Evolutionary conservation across 2,329 filamentous ascomycete species (phyloP).

Genomic region (Helotiales sp.): DNA sequence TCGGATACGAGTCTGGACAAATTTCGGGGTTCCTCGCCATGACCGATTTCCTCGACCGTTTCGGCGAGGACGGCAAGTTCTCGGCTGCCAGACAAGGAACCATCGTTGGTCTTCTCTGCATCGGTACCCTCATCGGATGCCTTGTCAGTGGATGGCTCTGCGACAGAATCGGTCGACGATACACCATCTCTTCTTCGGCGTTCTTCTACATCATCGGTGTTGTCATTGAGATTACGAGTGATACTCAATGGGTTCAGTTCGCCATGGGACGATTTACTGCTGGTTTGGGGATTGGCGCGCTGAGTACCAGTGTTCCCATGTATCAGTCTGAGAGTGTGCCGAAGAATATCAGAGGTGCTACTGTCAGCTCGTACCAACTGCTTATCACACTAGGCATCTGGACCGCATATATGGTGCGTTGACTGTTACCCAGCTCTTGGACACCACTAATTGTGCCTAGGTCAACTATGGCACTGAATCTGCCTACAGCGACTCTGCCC

Average conservation of each 20-base stretch:
- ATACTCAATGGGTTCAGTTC: constrained; percentile 64
- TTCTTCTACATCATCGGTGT: constrained; percentile 69
- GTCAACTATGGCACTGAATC: constrained; percentile 65
- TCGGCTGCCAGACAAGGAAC: constrained; percentile 64
- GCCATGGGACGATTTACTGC: constrained; percentile 69
- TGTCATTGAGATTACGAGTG: constrained; percentile 65
- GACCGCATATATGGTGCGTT: constrained; percentile 55
- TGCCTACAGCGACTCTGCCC: constrained; percentile 49
- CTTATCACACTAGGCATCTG: constrained; percentile 73
- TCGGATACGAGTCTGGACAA: constrained; percentile 49
- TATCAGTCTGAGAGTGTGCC: constrained; percentile 72
- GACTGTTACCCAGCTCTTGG: background rate
- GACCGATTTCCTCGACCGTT: constrained; percentile 59
- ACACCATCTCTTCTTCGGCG: constrained; percentile 65
- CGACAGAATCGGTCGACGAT: constrained; percentile 64
- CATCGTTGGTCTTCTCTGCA: constrained; percentile 65
- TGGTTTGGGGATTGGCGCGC: constrained; percentile 67
- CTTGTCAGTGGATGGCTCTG: constrained; percentile 64
- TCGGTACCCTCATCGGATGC: constrained; percentile 64
- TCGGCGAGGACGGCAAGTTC: constrained; percentile 56
- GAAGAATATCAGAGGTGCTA: constrained; percentile 65
- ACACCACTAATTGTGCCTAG: constrained; percentile 44
- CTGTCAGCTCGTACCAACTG: constrained; percentile 70
- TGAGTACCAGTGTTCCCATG: constrained; percentile 70
- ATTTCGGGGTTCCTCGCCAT: constrained; percentile 65